Conservation (phyloP, 345 rosid species). For the Citrus australasica region DNA sequence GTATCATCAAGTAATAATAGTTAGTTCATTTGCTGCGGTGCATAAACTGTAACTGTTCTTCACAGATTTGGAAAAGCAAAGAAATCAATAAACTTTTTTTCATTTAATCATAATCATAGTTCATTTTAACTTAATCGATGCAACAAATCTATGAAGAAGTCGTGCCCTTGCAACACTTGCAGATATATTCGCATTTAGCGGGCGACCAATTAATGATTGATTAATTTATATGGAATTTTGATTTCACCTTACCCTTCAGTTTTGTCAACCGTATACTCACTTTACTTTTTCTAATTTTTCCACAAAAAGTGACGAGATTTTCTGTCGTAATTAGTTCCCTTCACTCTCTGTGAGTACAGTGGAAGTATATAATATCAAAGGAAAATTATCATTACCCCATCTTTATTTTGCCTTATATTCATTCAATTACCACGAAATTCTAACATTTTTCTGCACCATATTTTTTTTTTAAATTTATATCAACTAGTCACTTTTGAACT, state of each 20-base stretch:
- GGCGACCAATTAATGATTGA: background rate
- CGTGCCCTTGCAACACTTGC: background rate
- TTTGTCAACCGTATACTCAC: background rate
- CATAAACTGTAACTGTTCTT: background rate
- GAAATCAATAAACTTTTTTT: background rate
- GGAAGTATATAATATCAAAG: background rate
- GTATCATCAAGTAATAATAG: background rate
- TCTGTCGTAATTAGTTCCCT: background rate
- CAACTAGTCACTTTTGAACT: too few species aligned
- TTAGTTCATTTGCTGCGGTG: background rate
- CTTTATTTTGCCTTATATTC: too few species aligned
- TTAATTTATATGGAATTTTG: background rate
- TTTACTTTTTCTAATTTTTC: background rate
- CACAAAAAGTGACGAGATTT: background rate
- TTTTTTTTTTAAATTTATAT: too few species aligned
- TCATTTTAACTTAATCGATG: background rate
- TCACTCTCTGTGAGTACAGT: background rate
- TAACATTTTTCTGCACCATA: too few species aligned
- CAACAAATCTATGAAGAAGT: background rate
- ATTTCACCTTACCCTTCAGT: background rate
- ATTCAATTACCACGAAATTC: too few species aligned
- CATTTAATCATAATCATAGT: background rate
- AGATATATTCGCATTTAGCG: conserved; percentile 4
- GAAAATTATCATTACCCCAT: too few species aligned
- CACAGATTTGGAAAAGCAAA: background rate